Evolutionary conservation across 2,329 filamentous ascomycete species (phyloP).

Genomic region (Ophiostoma tasmaniense): DNA sequence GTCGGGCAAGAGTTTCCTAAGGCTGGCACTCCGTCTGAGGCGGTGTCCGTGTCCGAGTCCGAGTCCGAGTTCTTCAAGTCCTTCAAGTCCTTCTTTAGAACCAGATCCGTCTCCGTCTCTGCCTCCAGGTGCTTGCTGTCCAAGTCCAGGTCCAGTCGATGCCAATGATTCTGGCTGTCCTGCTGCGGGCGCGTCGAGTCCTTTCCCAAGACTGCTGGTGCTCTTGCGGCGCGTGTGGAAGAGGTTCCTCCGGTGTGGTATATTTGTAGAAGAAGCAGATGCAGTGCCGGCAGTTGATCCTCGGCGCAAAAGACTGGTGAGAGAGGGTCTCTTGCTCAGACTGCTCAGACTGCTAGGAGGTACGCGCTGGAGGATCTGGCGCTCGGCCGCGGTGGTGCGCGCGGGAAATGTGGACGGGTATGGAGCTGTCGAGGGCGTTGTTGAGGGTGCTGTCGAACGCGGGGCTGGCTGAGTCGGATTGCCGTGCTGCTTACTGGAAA

Average conservation of each 20-base stretch:
- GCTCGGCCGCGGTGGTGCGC: background rate
- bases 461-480: background rate
- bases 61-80: background rate
- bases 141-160: background rate
- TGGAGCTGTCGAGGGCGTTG: background rate
- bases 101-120: background rate
- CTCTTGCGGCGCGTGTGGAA: background rate
- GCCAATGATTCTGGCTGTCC: background rate
- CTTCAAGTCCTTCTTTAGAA: background rate
- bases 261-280: background rate
- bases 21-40: background rate
- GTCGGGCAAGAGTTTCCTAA: background rate
- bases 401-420: background rate
- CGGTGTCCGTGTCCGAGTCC: background rate
- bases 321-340: background rate
- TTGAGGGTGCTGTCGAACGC: background rate
- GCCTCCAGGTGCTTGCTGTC: background rate
- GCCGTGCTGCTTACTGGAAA: background rate
- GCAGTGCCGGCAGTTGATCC: background rate
- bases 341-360: no score
- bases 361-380: no score
- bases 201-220: background rate
- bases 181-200: background rate
- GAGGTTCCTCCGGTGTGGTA: background rate
- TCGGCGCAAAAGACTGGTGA: background rate